These are phyloP conservation scores for Sanghuangporus weigelae DNA, from an alignment of 1,284 basidiomycete genomes.

Conservation along the genomic window DNA sequence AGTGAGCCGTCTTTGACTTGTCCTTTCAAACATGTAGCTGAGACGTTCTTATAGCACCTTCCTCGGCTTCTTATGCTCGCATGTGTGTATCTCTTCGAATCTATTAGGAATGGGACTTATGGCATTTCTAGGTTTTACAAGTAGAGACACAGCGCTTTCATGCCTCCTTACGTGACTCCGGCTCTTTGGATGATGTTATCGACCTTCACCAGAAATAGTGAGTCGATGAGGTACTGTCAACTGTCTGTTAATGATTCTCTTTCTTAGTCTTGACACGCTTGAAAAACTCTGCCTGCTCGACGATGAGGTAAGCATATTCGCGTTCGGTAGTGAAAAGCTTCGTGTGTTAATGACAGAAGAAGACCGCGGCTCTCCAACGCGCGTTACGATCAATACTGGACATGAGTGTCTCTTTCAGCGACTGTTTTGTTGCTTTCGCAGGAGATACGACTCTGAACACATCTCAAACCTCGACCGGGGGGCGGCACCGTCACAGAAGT, in stretches of 20 bases:
- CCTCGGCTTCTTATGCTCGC: constrained; percentile 67
- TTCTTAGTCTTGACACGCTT: constrained; percentile 53
- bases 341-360: background rate
- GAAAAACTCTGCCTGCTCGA: constrained; percentile 64
- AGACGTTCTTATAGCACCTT: constrained; percentile 46
- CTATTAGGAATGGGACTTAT: background rate
- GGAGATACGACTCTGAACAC: constrained; percentile 46
- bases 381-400: constrained; percentile 68
- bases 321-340: background rate
- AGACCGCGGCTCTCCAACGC: constrained; percentile 61
- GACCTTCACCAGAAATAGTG: constrained; percentile 68
- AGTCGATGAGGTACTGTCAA: constrained; percentile 27
- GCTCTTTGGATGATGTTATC: constrained; percentile 75
- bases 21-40: constrained; percentile 9
- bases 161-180: constrained; percentile 44
- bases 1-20: constrained; percentile 45
- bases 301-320: constrained; percentile 43
- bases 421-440: constrained; percentile 54
- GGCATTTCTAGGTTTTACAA: constrained; percentile 54
- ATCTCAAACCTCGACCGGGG: constrained; percentile 5
- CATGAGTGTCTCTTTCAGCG: constrained; percentile 63
- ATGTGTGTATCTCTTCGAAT: constrained; percentile 40
- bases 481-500: constrained; percentile 45
- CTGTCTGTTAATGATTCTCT: constrained; percentile 8
- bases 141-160: constrained; percentile 56